These are phyloP conservation scores for Iris pallida DNA, from an alignment of 116 monocot species.

Conservation along the genomic window DNA sequence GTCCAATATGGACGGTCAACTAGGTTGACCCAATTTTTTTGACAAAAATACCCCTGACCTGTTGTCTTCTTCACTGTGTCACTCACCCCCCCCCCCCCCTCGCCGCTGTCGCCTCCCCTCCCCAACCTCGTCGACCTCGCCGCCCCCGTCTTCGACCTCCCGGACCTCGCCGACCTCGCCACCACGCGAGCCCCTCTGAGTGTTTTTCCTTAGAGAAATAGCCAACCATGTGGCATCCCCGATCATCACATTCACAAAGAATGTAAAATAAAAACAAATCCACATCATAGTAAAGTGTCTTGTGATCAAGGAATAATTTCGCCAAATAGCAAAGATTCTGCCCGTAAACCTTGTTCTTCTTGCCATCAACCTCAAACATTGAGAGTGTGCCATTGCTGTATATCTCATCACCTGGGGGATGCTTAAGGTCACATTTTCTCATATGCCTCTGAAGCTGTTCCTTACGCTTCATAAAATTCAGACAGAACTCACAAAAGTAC, in stretches of 20 bases:
- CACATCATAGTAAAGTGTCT: constrained; percentile 89
- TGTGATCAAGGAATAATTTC: constrained; percentile 95
- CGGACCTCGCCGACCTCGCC: no score
- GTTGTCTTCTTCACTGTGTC: no score
- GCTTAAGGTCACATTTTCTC: constrained; percentile 94
- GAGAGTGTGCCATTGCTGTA: constrained; percentile 89
- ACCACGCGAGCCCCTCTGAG: no score
- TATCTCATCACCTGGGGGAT: constrained; percentile 95
- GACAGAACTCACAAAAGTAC: constrained; percentile 96
- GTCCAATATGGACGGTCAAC: no score
- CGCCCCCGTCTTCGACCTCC: no score
- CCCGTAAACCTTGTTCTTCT: constrained; percentile 96
- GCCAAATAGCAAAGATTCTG: constrained; percentile 95
- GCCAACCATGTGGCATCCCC: constrained; percentile 98
- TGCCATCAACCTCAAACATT: constrained; percentile 99
- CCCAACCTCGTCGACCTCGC: no score
- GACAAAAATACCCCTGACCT: no score
- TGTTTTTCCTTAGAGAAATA: constrained; percentile 99
- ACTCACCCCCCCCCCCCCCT: no score
- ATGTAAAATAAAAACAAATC: constrained; percentile 93
- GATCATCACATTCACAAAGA: constrained; percentile 97
- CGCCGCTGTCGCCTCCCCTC: no score
- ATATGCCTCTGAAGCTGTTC: constrained; percentile 97
- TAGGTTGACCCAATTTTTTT: no score
- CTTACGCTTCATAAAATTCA: constrained; percentile 97